A percentile compares a stretch with the other conserved stretches of the same genome.
Evolutionary conservation across 2,329 filamentous ascomycete species (phyloP).

Genomic region (Trichoderma breve): DNA sequence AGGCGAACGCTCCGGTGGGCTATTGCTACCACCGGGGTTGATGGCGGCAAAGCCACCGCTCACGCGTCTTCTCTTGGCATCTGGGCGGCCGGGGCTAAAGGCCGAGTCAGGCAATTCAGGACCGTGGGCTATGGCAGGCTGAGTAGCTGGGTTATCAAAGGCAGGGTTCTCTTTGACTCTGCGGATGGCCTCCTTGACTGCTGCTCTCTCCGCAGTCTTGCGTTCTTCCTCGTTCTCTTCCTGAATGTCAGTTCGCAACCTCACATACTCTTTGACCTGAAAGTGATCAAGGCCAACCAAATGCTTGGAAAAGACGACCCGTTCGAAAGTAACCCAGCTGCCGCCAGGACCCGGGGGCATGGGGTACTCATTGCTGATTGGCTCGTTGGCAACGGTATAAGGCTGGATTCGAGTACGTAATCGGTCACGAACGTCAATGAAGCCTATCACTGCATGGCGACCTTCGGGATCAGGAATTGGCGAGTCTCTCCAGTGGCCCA

Average conservation of each 20-base stretch:
- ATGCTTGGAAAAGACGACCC: conserved; percentile 57
- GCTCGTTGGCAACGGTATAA: conserved; percentile 47
- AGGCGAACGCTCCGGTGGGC: conserved; percentile 17
- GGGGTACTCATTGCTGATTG: conserved; percentile 46
- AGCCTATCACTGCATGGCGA: conserved; percentile 60
- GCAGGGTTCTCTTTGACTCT: conserved; percentile 44
- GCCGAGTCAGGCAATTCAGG: conserved; percentile 44
- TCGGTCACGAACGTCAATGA: conserved; percentile 60
- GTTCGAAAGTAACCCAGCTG: conserved; percentile 63
- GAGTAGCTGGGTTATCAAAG: conserved; percentile 42
- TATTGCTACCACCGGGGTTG: conserved; percentile 30
- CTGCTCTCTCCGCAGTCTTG: conserved; percentile 39
- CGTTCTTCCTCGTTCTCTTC: conserved; percentile 39
- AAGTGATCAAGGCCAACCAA: conserved; percentile 55
- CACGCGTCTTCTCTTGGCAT: conserved; percentile 49
- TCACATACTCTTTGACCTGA: conserved; percentile 62
- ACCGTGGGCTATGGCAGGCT: conserved; percentile 51
- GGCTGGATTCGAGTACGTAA: conserved; percentile 58
- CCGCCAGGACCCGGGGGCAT: conserved; percentile 58
- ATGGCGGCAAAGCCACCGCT: conserved; percentile 38
- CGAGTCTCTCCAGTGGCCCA: conserved; percentile 63
- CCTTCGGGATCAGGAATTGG: conserved; percentile 45
- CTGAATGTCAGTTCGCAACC: conserved; percentile 44
- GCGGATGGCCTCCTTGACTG: conserved; percentile 47
- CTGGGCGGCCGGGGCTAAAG: conserved; percentile 34